Evolutionary conservation across 257 asterid genomes (phyloP).

Genomic region (Solanum medicagineum): DNA sequence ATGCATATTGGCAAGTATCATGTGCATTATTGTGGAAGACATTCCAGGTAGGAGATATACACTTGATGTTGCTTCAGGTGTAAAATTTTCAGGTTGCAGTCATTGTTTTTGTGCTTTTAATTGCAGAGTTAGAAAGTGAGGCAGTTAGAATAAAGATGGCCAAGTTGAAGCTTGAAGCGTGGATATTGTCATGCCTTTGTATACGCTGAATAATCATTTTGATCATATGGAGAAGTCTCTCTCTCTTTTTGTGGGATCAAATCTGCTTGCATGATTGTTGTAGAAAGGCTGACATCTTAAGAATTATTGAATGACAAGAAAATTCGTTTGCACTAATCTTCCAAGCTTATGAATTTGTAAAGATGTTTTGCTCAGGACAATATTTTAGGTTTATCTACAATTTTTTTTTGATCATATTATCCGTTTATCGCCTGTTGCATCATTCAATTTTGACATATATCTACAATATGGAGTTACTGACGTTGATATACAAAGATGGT

Average conservation of each 20-base stretch:
- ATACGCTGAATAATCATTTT: background rate
- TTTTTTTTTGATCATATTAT: too few relatives aligned
- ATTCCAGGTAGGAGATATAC: background rate
- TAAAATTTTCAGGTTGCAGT: background rate
- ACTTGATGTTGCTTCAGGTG: background rate
- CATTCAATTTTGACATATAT: background rate
- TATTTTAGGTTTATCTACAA: background rate
- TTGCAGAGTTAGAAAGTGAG: background rate
- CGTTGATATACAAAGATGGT: background rate
- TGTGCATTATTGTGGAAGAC: background rate
- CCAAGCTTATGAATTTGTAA: too few relatives aligned
- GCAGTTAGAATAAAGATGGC: background rate
- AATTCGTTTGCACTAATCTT: background rate
- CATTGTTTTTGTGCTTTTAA: background rate
- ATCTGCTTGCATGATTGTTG: background rate
- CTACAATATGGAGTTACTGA: background rate
- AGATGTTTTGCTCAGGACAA: background rate
- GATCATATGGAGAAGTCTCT: background rate
- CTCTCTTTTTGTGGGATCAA: background rate
- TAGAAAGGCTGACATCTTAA: background rate
- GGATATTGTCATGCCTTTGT: background rate
- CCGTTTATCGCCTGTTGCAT: background rate
- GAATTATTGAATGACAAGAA: background rate
- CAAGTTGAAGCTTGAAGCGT: background rate
- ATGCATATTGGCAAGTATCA: background rate